phyloP scores from a whole-genome alignment of 495 filamentous ascomycete genomes.

The Neurospora sp. region DNA sequence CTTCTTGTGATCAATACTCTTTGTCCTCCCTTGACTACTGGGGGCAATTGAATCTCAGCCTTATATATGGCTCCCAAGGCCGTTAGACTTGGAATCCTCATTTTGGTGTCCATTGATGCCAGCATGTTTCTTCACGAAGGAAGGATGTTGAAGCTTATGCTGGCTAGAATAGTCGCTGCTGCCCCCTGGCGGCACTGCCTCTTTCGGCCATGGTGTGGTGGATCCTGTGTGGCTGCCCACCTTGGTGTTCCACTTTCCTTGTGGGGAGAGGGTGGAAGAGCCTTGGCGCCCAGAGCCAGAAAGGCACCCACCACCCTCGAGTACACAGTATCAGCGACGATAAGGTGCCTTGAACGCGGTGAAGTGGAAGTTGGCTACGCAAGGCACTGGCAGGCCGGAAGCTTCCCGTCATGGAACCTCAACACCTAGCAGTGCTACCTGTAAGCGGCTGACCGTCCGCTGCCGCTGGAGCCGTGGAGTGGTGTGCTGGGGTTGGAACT shows the following conservation, averaged over 20 bases:
- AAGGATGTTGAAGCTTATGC: neutral
- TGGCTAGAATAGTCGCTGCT: neutral
- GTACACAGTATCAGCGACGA: neutral
- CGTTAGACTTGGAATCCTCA: neutral
- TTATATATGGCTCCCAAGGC: neutral
- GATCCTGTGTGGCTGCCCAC: neutral
- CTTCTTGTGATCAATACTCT: neutral
- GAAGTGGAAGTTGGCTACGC: neutral
- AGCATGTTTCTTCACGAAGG: neutral
- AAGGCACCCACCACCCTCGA: too few species aligned
- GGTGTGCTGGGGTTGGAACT: neutral
- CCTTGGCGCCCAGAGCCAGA: too few species aligned
- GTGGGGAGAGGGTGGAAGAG: too few species aligned
- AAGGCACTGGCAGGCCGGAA: neutral
- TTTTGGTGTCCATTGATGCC: neutral
- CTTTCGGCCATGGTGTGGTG: neutral
- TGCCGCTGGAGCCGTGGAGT: neutral
- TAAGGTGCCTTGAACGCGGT: neutral
- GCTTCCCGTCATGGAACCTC: neutral
- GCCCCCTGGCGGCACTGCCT: neutral
- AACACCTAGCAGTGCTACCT: neutral
- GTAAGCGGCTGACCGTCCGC: neutral
- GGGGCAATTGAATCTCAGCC: neutral
- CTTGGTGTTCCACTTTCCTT: neutral
- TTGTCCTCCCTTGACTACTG: neutral